These are phyloP conservation scores for Jackrogersella minutella DNA, from an alignment of 495 filamentous ascomycete species.

Conservation along the genomic window DNA sequence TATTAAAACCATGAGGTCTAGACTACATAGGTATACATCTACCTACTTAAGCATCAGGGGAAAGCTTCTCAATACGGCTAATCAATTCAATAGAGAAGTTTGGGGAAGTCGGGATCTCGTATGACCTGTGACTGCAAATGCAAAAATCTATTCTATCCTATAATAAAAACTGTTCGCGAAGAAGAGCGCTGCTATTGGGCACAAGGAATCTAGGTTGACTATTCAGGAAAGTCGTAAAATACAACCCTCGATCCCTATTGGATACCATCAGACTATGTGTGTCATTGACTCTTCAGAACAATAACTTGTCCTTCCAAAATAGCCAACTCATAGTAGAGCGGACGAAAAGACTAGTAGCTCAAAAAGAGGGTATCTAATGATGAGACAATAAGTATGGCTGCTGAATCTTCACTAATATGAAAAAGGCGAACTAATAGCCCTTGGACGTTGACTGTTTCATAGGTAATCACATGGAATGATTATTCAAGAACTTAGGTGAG, in stretches of 20 bases:
- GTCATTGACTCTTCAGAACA: no score
- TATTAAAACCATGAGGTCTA: constrained; percentile 38
- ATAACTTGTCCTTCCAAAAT: background rate
- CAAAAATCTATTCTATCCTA: background rate
- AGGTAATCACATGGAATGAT: no score
- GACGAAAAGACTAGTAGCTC: no score
- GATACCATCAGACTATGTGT: background rate
- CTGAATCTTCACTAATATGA: no score
- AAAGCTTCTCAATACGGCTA: constrained; percentile 18
- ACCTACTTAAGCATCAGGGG: background rate
- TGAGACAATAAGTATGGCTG: no score
- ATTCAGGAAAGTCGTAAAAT: constrained; percentile 7
- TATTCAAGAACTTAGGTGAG: no score
- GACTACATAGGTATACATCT: constrained; percentile 8
- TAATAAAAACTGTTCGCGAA: background rate
- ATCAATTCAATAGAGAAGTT: constrained; percentile 11
- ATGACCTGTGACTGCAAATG: background rate
- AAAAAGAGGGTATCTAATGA: no score
- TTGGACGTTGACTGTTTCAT: no score
- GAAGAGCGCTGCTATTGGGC: constrained; percentile 1
- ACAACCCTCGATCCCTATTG: background rate
- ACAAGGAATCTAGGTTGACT: background rate
- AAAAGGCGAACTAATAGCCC: no score
- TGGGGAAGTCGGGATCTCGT: constrained; percentile 1
- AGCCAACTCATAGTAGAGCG: no score